Percentiles rank a stretch among this genome's conserved stretches.
Conservation (phyloP, 2,329 filamentous ascomycete species). For the Cladosporium sp. region DNA sequence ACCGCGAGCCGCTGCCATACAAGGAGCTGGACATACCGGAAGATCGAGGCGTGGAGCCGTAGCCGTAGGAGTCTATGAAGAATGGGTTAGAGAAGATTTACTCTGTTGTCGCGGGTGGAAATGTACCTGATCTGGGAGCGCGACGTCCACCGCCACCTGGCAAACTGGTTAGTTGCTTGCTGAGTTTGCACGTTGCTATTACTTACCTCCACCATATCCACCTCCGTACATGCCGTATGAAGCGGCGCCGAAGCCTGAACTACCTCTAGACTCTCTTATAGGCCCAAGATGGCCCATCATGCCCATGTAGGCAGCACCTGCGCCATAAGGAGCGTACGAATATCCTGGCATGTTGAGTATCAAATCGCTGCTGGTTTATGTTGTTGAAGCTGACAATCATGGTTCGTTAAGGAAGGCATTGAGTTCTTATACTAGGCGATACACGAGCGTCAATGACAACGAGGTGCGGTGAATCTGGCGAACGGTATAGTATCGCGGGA, state of each 20-base stretch:
- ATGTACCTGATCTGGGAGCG: not conserved
- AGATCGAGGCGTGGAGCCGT: not conserved
- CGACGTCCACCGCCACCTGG: not conserved
- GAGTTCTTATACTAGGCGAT: not conserved
- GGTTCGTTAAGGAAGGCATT: not conserved
- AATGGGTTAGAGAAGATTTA: not conserved
- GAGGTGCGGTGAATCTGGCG: not conserved
- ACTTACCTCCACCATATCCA: not conserved
- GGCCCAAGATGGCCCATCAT: conserved; percentile 8
- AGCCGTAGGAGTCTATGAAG: not conserved
- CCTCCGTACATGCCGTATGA: conserved; percentile 9
- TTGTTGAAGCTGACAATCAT: not conserved
- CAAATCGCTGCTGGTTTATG: not conserved
- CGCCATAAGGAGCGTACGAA: not conserved
- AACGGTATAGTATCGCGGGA: not conserved
- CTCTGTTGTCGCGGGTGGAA: not conserved
- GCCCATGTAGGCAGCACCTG: not conserved
- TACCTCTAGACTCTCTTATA: not conserved
- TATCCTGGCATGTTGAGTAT: not conserved
- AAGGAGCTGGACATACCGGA: not conserved
- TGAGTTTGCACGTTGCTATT: not conserved
- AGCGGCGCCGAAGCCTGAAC: not conserved
- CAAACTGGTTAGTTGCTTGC: not conserved
- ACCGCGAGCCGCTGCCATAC: not conserved
- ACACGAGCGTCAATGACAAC: not conserved